These are phyloP conservation scores for Aspergillus latus DNA, from an alignment of 2,329 filamentous ascomycete genomes.

Conservation along the genomic window DNA sequence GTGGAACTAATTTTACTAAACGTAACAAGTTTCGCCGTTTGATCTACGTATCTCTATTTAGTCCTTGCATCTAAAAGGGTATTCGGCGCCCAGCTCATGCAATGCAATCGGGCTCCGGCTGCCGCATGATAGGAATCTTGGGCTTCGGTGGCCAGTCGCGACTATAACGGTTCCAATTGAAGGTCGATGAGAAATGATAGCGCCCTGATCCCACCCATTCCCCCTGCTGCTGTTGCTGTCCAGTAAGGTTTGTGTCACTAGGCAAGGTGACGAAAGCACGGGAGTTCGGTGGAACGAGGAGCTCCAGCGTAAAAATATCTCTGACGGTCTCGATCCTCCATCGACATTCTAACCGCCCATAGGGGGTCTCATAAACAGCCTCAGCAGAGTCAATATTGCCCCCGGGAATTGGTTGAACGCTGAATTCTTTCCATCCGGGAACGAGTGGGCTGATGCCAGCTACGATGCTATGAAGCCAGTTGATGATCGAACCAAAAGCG, in stretches of 20 bases:
- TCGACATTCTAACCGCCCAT: slow-evolving; percentile 28
- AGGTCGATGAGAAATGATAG: slow-evolving; percentile 12
- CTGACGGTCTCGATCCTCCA: slow-evolving; percentile 17
- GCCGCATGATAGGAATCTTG: slow-evolving; percentile 14
- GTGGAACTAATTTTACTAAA: too few species aligned
- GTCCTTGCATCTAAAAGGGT: too few species aligned
- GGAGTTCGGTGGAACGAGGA: slow-evolving; percentile 25
- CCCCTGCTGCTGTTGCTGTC: not conserved
- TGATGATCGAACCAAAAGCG: slow-evolving; percentile 40
- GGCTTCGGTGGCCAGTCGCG: slow-evolving; percentile 25
- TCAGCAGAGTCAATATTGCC: slow-evolving; percentile 32
- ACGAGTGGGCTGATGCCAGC: slow-evolving; percentile 26
- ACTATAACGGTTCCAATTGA: slow-evolving; percentile 8
- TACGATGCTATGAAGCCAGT: slow-evolving; percentile 39
- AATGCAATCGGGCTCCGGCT: slow-evolving; percentile 12
- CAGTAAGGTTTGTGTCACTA: not conserved
- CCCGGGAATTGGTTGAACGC: slow-evolving; percentile 32
- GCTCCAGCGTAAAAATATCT: slow-evolving; percentile 14
- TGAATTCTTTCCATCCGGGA: slow-evolving; percentile 34
- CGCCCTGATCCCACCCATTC: slow-evolving; percentile 21
- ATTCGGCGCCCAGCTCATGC: not conserved
- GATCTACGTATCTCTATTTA: too few species aligned
- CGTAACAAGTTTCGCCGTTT: too few species aligned
- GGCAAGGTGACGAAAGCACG: slow-evolving; percentile 21
- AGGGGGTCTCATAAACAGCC: slow-evolving; percentile 31